Percentiles rank a stretch among this genome's conserved stretches.
Conservation (phyloP, 805 yeast genomes). For the Suhomyces prunicola region DNA sequence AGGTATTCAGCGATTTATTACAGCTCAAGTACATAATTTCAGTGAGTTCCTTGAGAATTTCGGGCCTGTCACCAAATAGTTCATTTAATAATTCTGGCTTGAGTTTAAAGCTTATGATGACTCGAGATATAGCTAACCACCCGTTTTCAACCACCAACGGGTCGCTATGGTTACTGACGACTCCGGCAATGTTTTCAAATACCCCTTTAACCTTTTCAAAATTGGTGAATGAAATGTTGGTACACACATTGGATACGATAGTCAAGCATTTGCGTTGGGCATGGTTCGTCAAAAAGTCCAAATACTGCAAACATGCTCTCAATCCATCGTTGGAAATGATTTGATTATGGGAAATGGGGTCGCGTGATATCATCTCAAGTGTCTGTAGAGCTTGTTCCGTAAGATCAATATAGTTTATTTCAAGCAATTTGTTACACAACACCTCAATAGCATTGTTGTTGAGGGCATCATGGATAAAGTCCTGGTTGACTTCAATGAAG, state of each 20-base stretch:
- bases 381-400: conserved; percentile 89
- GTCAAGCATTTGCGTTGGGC: conserved; percentile 79
- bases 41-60: conserved; percentile 21
- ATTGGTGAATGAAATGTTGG: conserved; percentile 41
- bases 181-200: conserved; percentile 57
- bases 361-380: conserved; percentile 61
- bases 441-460: conserved; percentile 63
- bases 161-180: conserved; percentile 56
- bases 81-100: conserved; percentile 45
- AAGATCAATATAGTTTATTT: conserved; percentile 80
- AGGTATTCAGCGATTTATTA: conserved; percentile 20
- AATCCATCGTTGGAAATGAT: conserved; percentile 62
- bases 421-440: conserved; percentile 62
- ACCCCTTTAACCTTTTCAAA: conserved; percentile 51
- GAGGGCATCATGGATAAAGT: conserved; percentile 60
- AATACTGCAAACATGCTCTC: conserved; percentile 60
- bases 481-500: conserved; percentile 69
- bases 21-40: conserved; percentile 23
- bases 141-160: conserved; percentile 57
- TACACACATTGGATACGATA: conserved; percentile 69
- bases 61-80: conserved; percentile 24
- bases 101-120: conserved; percentile 47
- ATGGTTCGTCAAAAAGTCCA: conserved; percentile 87
- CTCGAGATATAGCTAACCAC: conserved; percentile 60
- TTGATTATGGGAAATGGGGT: conserved; percentile 44